Base-by-base conservation (phyloP, 2,329 filamentous ascomycete genomes). In the Hypoxylon sp. region DNA sequence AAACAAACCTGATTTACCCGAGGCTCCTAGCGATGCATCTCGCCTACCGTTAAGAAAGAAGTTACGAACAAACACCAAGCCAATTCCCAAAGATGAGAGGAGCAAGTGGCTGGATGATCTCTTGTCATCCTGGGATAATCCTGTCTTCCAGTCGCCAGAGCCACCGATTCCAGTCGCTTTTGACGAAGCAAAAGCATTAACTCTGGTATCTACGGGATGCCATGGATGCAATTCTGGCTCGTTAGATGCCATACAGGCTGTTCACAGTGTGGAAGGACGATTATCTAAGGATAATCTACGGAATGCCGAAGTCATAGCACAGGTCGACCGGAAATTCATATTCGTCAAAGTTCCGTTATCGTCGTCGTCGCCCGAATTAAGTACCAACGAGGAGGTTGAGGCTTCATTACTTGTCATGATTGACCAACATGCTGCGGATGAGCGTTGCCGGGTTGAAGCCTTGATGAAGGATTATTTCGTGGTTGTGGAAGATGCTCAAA, bases 351-450 rank as follows among this genome's bases (percentile, higher is more conserved):
- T 93, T 54, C 77, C 79, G 0, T 56, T 75, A 2, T 65, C 77
- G 13, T 75, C 21, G 24, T 44, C 65, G 21, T 42, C 54, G 13
- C 4, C 6, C 6, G 24, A 29, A 29, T 15, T 3, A 32, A 6
- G 61, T 66, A 15, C 19, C 11, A 5, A 5, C 15, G 6, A 48
- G 48, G 27, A 65, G 42, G 15, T 44, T 5, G 32, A 42, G 4
- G 32, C 53, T 10, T 62, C 76, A 53, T 27, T 89, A 1, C 81
- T 98, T 3, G 85, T 97, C 0, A 83, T 98, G 42, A 86, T 98
- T 5, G 96, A 99, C 75, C 96, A 99, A 75, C 96, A 99, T 77
- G 96, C 96, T 0, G 96, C 94, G 2, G 95, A 98, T 77, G 96
- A 99, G 81, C 87, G 96, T 50, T 89, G 92, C 69, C 89, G 90